Evolutionary conservation across 352 stramenopile genomes (phyloP), one percentile per base, ranked within the genome.

Genomic region (Pythium scleroteichum): DNA sequence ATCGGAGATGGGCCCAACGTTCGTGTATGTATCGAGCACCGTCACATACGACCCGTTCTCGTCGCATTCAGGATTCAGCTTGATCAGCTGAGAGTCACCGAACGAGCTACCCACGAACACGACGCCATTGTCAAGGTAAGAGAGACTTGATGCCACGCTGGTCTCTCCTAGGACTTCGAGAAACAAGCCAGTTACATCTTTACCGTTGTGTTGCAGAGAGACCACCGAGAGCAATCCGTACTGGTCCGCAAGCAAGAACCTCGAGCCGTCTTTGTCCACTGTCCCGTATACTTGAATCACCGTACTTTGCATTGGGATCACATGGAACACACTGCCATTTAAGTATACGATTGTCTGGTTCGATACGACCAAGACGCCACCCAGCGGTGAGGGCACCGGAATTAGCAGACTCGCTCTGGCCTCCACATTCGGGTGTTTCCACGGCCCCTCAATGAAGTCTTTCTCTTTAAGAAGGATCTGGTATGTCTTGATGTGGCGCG

Each of bases 1-100:
- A 69, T 99, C 97, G 14, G 98, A 91, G 78, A 99, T 99, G 8
- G 97, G 97, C 5, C 97, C 97, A 49, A 99, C 82, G 65, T 99
- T 99, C 16, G 92, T 89, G 61, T 99, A 99, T 54, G 95, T 97
- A 72, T 99, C 96, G 47, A 99, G 71, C 0, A 99, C 85, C 58
- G 96, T 83, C 23, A 99, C 65, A 70, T 98, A 98, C 8, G 65
- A 96, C 55, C 69, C 83, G n/a, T 79, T 66, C 20, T 92, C 80
- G 53, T 96, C 87, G 2, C 72, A 75, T 27, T 93, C 76, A 2
- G 77, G 61, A 56, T 88, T 84, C 16, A 99, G 86, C 72, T 97
- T 96, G 62, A 99, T 85, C 45, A 99, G 68, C 69, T 99, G 95
- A 50, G 90, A 98, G 73, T 99, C 96, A 2, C 94, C 96, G 59